These are phyloP conservation scores for Kodamaea sp. DNA, from an alignment of 1,139 yeast genomes.

Conservation along the genomic window DNA sequence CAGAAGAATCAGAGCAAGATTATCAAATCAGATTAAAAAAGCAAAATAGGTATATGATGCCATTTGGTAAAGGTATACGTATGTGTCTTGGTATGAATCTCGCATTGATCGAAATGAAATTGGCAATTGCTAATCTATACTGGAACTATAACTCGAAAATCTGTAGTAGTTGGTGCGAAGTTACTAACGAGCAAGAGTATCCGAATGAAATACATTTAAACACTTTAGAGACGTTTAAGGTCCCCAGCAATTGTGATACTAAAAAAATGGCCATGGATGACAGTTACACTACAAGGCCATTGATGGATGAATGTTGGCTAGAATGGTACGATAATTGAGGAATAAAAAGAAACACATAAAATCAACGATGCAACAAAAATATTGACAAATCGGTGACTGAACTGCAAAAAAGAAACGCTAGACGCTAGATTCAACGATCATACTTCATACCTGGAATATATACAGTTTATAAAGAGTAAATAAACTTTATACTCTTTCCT, in stretches of 20 bases:
- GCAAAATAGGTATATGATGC: constrained; percentile 58
- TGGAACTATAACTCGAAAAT: constrained; percentile 40
- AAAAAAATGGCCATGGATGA: constrained; percentile 52
- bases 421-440: neutral
- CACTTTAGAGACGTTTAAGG: neutral
- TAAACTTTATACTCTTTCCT: too few relatives aligned
- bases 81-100: constrained; percentile 74
- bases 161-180: constrained; percentile 43
- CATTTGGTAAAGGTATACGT: constrained; percentile 71
- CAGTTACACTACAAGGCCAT: constrained; percentile 49
- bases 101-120: constrained; percentile 64
- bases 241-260: neutral
- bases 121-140: constrained; percentile 52
- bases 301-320: constrained; percentile 51
- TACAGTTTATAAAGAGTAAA: too few relatives aligned
- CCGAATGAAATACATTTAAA: constrained; percentile 16
- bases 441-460: too few relatives aligned
- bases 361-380: neutral
- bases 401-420: too few relatives aligned
- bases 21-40: constrained; percentile 33
- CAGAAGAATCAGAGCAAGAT: constrained; percentile 30
- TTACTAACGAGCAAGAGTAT: constrained; percentile 14
- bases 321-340: constrained; percentile 29
- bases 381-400: neutral
- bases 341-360: neutral